Percentiles rank a stretch among this genome's conserved stretches.
These are phyloP conservation scores for Carex littledalei DNA, from an alignment of 176 grass and related monocot species.

Conservation along the genomic window DNA sequence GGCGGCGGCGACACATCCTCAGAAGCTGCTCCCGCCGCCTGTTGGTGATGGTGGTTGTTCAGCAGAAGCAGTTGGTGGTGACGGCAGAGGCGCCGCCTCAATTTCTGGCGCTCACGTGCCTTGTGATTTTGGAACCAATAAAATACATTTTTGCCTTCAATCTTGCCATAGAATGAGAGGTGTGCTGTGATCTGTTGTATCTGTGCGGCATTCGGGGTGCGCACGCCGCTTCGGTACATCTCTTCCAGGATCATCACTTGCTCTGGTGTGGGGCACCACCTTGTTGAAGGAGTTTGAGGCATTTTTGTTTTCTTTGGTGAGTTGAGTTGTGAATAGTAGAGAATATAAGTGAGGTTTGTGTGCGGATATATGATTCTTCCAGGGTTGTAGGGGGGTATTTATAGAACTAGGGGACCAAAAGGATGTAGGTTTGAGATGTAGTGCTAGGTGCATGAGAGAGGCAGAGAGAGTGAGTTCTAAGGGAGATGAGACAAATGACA, in stretches of 20 bases:
- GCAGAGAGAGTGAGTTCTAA: conserved; percentile 22
- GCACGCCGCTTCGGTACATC: conserved; percentile 73
- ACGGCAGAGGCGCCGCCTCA: conserved; percentile 56
- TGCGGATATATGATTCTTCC: neutral
- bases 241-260: conserved; percentile 88
- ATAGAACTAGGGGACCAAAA: conserved; percentile 23
- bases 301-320: conserved; percentile 9
- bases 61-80: conserved; percentile 40
- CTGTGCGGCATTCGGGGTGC: conserved; percentile 67
- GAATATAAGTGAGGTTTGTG: neutral
- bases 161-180: conserved; percentile 71
- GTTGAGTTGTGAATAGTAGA: neutral
- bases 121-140: conserved; percentile 99
- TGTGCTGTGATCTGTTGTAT: conserved; percentile 92
- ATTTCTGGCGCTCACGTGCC: conserved; percentile 67
- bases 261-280: conserved; percentile 81
- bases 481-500: conserved; percentile 35
- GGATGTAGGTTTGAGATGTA: neutral
- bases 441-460: conserved; percentile 12
- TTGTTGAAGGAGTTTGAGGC: conserved; percentile 86
- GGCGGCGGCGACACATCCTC: conserved; percentile 36
- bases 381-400: conserved; percentile 24
- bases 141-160: conserved; percentile 93
- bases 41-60: neutral
- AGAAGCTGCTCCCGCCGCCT: neutral